Conservation (phyloP, 768 basidiomycete species). For the Aureoboletus auriporus region DNA sequence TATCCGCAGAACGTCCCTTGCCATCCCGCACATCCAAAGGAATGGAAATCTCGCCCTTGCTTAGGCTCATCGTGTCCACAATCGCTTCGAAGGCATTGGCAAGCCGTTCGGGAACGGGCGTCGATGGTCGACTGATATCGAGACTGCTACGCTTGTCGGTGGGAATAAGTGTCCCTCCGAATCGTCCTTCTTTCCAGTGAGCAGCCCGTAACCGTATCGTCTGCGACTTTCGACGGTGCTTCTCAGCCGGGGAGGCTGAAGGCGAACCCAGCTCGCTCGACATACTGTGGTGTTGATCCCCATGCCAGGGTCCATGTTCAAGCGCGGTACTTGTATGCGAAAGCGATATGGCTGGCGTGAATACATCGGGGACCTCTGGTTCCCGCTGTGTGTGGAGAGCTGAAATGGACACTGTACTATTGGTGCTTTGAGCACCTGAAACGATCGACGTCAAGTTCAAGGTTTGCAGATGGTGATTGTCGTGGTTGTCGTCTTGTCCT, state of each 20-base stretch:
- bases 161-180: conserved; percentile 34
- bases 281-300: background rate
- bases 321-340: conserved; percentile 7
- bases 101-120: conserved; percentile 38
- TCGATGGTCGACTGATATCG: conserved; percentile 24
- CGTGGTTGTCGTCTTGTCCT: conserved; percentile 20
- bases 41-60: conserved; percentile 11
- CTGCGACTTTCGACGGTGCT: conserved; percentile 37
- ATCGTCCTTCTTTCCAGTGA: conserved; percentile 57
- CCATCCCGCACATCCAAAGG: conserved; percentile 12
- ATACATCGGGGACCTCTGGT: background rate
- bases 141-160: conserved; percentile 9
- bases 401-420: conserved; percentile 2
- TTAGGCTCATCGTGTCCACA: conserved; percentile 37
- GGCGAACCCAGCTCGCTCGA: conserved; percentile 28
- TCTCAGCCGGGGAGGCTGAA: conserved; percentile 19
- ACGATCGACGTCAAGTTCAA: conserved; percentile 44
- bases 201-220: conserved; percentile 57
- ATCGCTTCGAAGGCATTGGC: conserved; percentile 43
- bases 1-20: background rate
- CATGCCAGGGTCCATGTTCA: conserved; percentile 14
- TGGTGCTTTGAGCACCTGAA: conserved; percentile 23
- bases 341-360: background rate
- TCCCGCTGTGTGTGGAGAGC: background rate
- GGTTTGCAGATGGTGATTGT: conserved; percentile 45